Evolutionary conservation across 495 filamentous ascomycete species (phyloP).

Genomic region (Annulohypoxylon nitens): DNA sequence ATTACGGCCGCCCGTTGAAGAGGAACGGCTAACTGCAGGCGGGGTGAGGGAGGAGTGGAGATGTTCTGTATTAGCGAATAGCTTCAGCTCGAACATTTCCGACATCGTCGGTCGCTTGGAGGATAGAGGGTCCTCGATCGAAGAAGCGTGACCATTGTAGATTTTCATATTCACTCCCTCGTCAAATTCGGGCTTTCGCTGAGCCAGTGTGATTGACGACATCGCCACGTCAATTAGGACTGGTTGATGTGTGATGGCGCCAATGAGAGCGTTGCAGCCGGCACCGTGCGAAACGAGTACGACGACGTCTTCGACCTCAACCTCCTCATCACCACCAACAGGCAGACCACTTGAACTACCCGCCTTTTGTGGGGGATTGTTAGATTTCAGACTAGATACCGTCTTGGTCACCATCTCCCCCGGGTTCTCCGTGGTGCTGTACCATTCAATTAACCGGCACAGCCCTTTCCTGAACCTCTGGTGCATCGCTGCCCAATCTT

Average conservation of each 20-base stretch:
- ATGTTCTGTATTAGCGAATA: constrained; percentile 85
- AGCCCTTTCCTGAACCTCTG: constrained; percentile 84
- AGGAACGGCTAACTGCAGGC: constrained; percentile 45
- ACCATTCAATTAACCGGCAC: constrained; percentile 83
- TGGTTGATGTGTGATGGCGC: constrained; percentile 88
- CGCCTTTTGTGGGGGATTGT: constrained; percentile 47
- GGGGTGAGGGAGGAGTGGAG: constrained; percentile 67
- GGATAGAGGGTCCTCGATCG: constrained; percentile 46
- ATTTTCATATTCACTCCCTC: constrained; percentile 17
- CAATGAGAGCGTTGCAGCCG: constrained; percentile 95
- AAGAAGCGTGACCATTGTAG: constrained; percentile 47
- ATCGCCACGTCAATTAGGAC: constrained; percentile 90
- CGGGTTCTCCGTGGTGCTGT: constrained; percentile 67
- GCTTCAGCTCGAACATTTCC: constrained; percentile 76
- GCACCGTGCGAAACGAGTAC: constrained; percentile 97
- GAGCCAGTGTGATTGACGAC: constrained; percentile 91
- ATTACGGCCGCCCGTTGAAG: constrained; percentile 41
- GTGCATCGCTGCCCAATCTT: constrained; percentile 97
- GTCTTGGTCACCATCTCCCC: constrained; percentile 59
- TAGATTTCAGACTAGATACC: constrained; percentile 31
- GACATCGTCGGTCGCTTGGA: constrained; percentile 35
- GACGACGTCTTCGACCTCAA: constrained; percentile 80
- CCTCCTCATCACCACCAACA: constrained; percentile 61
- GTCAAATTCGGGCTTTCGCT: constrained; percentile 68
- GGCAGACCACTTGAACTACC: constrained; percentile 17